A percentile compares a stretch with the other conserved stretches of the same genome.
Conservation (phyloP, 1,139 yeast species). For the Candida sp. region DNA sequence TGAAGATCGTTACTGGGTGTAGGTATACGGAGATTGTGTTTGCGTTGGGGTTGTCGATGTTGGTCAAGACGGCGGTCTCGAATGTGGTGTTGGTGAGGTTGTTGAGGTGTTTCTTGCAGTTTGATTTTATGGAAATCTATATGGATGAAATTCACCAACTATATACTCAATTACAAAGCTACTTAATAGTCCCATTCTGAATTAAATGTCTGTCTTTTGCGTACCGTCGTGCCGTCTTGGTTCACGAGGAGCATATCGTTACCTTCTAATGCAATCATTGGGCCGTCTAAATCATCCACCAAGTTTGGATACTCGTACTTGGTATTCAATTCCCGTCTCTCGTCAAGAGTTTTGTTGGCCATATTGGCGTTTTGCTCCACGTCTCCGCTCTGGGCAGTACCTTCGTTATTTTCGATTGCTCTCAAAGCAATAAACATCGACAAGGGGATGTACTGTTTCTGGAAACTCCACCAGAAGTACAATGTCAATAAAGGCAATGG, state of each 20-base stretch:
- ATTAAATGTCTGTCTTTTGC: slow-evolving; percentile 18
- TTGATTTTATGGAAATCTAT: neutral
- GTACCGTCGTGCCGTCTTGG: slow-evolving; percentile 50
- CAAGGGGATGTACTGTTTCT: slow-evolving; percentile 79
- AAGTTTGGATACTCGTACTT: slow-evolving; percentile 80
- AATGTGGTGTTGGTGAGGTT: neutral
- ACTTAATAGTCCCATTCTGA: slow-evolving; percentile 16
- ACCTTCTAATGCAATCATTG: slow-evolving; percentile 74
- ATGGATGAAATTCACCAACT: slow-evolving; percentile 4
- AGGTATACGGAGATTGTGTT: slow-evolving; percentile 1
- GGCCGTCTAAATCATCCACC: slow-evolving; percentile 75
- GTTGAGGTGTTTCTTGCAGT: neutral
- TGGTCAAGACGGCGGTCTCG: neutral
- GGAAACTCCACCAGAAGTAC: slow-evolving; percentile 78
- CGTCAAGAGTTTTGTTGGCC: slow-evolving; percentile 57
- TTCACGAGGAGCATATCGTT: slow-evolving; percentile 65
- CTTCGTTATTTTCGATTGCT: slow-evolving; percentile 32
- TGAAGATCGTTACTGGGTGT: slow-evolving; percentile 45
- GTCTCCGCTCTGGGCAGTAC: slow-evolving; percentile 11
- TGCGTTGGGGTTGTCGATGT: neutral
- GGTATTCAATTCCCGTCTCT: slow-evolving; percentile 66
- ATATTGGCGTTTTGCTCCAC: slow-evolving; percentile 11
- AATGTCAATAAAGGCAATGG: slow-evolving; percentile 79
- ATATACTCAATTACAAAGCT: neutral
- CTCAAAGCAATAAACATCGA: slow-evolving; percentile 87